Evolutionary conservation across 257 asterid species (phyloP), one percentile per base, ranked within the genome.

Genomic region (Jacaranda mimosifolia): DNA sequence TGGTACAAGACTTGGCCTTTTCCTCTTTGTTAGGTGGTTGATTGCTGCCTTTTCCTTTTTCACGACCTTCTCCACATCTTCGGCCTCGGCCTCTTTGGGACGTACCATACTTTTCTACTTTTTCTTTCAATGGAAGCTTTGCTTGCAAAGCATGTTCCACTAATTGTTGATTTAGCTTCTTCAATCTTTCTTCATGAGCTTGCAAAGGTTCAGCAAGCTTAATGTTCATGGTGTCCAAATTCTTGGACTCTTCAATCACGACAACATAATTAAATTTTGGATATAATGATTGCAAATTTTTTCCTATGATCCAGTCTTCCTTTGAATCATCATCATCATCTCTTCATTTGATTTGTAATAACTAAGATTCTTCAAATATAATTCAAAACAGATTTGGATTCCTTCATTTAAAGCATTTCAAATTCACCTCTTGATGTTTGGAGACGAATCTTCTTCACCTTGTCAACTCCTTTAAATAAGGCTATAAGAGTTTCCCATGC

Each of bases 401-500:
- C 36, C 15, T 26, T 53, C 80, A 64, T 76, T 0, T 65, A 17
- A 26, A 76, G 4, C 3, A 9, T 15, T 40, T 71, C 38, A 21
- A 53, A 65, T 40, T 76, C 48, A 0, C 67, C 58, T 66, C 57
- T 57, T 42, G 66, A 43, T 39, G 36, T 67, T 53, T 43, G 38
- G n/a, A 76, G 74, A 56, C 39, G 26, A 5, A 66, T 74, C 43
- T 76, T 75, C 39, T 48, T 74, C 2, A 75, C 51, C 36, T 75
- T 15, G 3, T 49, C 65, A 35, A 48, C 65, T 66, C 45, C 55
- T n/a, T 64, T 19, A 13, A 35, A 52, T 1, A 66, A 52, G 9
- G 17, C 15, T 76, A 52, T 74, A 40, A 52, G 59, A 65, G 17
- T 19, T 0, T 66, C 57, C 38, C 55, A 76, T 19, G 75, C 75